phyloP scores from a whole-genome alignment of 2,329 filamentous ascomycete genomes.

The Mollisiaceae sp. region DNA sequence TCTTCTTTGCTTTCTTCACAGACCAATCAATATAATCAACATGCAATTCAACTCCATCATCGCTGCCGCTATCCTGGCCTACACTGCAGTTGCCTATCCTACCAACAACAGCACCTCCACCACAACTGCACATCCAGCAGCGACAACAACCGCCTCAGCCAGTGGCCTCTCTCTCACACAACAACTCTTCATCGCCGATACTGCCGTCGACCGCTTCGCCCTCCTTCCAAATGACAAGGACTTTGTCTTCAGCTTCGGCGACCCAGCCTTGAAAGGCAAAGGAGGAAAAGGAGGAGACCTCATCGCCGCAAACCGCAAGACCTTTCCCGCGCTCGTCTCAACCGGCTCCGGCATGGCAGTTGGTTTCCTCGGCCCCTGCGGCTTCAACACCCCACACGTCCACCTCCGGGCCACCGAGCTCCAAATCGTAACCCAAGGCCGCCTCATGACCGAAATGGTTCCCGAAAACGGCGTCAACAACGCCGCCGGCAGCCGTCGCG shows the following conservation, averaged over 20 bases:
- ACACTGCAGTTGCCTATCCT: conserved; percentile 42
- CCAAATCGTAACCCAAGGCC: conserved; percentile 55
- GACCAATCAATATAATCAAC: conserved; percentile 30
- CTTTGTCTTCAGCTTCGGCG: conserved; percentile 56
- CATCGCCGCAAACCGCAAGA: conserved; percentile 58
- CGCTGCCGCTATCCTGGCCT: conserved; percentile 48
- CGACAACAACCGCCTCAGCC: conserved; percentile 18
- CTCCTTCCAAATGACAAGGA: conserved; percentile 51
- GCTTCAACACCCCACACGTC: conserved; percentile 62
- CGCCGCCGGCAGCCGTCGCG: conserved; percentile 46
- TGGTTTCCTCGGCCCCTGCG: conserved; percentile 57
- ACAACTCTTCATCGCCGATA: conserved; percentile 41
- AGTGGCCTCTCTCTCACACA: conserved; percentile 30
- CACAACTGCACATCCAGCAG: conserved; percentile 14
- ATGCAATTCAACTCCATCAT: conserved; percentile 46
- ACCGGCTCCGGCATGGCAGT: conserved; percentile 57
- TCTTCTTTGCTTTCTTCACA: conserved; percentile 19
- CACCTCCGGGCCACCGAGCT: conserved; percentile 60
- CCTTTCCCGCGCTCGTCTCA: conserved; percentile 60
- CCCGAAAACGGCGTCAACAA: conserved; percentile 55
- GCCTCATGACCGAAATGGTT: conserved; percentile 56
- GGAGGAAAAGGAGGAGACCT: conserved; percentile 53
- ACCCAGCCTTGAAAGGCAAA: conserved; percentile 38
- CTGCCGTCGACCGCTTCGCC: conserved; percentile 49
- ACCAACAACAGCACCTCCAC: conserved; percentile 30